phyloP scores from a whole-genome alignment of 257 asterid species.

The Primulina huaijiensis region DNA sequence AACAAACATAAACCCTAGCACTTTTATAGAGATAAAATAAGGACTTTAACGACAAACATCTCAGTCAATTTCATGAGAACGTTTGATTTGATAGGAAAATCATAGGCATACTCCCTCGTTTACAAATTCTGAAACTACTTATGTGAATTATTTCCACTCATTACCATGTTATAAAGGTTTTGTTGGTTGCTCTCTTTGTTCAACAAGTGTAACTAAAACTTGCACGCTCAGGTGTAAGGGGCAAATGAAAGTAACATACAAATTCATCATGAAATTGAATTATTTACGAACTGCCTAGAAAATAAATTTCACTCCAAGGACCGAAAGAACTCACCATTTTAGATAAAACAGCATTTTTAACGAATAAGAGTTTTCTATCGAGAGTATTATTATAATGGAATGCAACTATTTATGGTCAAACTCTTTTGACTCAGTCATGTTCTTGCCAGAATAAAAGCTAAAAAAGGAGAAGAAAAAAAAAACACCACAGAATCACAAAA shows the following conservation, averaged over 20 bases:
- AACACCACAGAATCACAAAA: background rate
- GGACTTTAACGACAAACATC: background rate
- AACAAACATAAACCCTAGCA: background rate
- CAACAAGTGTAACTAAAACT: background rate
- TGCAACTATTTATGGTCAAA: background rate
- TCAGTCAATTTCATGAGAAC: background rate
- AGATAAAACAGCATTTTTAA: background rate
- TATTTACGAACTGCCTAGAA: background rate
- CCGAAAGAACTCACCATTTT: background rate
- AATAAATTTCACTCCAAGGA: background rate
- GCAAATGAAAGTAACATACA: background rate
- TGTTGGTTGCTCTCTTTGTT: background rate
- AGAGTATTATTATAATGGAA: background rate
- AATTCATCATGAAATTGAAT: background rate
- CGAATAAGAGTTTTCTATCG: background rate
- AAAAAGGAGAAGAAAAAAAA: no score
- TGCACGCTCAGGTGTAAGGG: no score
- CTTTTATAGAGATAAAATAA: background rate
- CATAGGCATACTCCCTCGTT: background rate
- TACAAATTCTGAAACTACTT: background rate
- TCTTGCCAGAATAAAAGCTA: background rate
- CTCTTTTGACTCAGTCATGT: background rate
- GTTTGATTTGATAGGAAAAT: background rate
- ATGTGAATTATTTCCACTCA: background rate
- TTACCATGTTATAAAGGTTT: background rate